phyloP scores from a whole-genome alignment of 2,329 filamentous ascomycete species.

The Colletotrichum ledebouriae region DNA sequence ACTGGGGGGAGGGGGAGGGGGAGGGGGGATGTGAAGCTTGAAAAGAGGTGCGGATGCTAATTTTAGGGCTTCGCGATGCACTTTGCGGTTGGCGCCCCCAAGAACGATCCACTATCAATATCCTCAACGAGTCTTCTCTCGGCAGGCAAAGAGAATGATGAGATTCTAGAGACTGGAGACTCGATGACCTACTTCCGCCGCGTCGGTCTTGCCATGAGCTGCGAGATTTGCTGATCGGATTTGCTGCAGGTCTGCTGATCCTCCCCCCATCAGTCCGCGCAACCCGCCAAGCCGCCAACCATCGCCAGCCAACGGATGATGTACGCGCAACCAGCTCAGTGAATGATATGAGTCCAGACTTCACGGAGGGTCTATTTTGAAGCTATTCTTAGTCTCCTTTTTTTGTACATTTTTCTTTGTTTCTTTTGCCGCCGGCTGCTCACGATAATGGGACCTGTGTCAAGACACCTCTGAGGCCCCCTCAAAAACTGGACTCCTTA shows the following conservation, averaged over 20 bases:
- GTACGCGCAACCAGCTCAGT: not conserved
- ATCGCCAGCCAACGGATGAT: not conserved
- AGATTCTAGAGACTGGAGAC: not conserved
- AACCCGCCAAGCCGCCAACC: conserved; percentile 22
- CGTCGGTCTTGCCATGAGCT: too few relatives aligned
- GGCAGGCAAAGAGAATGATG: not conserved
- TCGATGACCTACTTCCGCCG: too few relatives aligned
- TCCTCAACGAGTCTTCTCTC: conserved; percentile 1
- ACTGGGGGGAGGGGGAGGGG: not conserved
- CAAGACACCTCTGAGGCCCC: not conserved
- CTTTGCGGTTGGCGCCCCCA: conserved; percentile 1
- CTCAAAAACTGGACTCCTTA: not conserved
- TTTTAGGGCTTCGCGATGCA: conserved; percentile 32
- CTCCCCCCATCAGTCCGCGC: conserved; percentile 1
- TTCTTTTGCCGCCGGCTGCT: not conserved
- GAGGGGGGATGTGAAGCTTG: conserved; percentile 12
- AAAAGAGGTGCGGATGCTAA: conserved; percentile 33
- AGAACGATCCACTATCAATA: not conserved
- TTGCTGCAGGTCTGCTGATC: conserved; percentile 19
- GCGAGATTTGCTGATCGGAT: not conserved
- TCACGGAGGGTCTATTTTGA: not conserved
- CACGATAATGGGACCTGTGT: not conserved
- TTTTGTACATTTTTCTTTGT: too few relatives aligned
- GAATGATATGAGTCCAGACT: not conserved
- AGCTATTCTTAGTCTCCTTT: not conserved